Base-by-base conservation (phyloP, 768 basidiomycete genomes). In the Rickenella mellea region DNA sequence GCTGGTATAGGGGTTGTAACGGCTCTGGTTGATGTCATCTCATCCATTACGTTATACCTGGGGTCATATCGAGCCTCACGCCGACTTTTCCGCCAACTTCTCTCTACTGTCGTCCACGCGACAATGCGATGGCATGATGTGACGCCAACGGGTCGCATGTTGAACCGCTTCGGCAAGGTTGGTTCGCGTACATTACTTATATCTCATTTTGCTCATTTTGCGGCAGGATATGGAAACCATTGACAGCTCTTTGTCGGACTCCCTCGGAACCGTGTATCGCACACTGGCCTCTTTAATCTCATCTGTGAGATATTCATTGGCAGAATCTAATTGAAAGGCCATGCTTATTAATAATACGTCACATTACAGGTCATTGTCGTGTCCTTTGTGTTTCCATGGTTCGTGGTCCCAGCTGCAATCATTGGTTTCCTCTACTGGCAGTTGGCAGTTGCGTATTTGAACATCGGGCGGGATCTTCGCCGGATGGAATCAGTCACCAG, bases 171-270 rank as follows among this genome's bases (percentile, higher is more conserved):
- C 54, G 82, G 78, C 52, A 83, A 80, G 66, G n/a, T n/a, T n/a
- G n/a, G n/a, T n/a, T n/a, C n/a, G n/a, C n/a, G n/a, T n/a, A n/a
- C n/a, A n/a, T n/a, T n/a, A n/a, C n/a, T n/a, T n/a, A n/a, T n/a
- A n/a, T n/a, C n/a, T n/a, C n/a, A n/a, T n/a, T n/a, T n/a, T n/a
- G n/a, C n/a, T n/a, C n/a, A n/a, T n/a, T n/a, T n/a, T n/a, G n/a
- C n/a, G n/a, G n/a, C n/a, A n/a, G n/a, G 89, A 94, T 53, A 72
- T 93, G 27, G 89, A 91, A 59, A 90, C 85, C 0, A 84, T 94
- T 15, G 92, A 94, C 55, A 69, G 70, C 0, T 80, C 78, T 4
- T 63, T 89, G 24, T 76, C 81, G 0, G 58, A 71, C 9, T 78
- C 83, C 1, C 63, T 90, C 20, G 78, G 86, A 50, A 71, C 77